Percentiles rank a stretch among this genome's conserved stretches.
Evolutionary conservation across 192 early-diverging fungal species (phyloP).

Genomic region (Coemansia sp.): DNA sequence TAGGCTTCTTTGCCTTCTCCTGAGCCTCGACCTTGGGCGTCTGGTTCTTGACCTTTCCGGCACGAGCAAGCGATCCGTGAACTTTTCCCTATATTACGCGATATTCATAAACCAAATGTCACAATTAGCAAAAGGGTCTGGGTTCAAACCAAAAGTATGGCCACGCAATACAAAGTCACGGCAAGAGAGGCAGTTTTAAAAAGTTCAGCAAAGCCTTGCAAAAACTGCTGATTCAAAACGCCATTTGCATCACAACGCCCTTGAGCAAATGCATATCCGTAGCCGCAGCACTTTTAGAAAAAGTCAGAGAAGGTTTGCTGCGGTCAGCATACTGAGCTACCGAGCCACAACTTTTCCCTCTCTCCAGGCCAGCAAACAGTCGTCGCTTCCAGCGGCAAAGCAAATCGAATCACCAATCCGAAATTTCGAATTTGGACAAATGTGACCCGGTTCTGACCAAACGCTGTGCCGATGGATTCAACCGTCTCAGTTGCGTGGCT

Average conservation of each 20-base stretch:
- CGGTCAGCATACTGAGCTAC: neutral
- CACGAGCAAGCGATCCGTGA: conserved; percentile 99
- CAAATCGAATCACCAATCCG: neutral
- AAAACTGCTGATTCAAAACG: no score
- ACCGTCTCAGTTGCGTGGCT: neutral
- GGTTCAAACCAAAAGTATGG: neutral
- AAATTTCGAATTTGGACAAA: conserved; percentile 1
- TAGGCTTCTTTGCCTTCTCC: conserved; percentile 94
- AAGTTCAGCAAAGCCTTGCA: no score
- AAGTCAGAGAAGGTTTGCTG: neutral
- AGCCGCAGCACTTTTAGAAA: neutral
- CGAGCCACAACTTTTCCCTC: neutral
- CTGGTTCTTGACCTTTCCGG: conserved; percentile 99
- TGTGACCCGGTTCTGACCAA: neutral
- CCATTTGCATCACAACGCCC: no score
- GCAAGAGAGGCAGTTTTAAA: no score
- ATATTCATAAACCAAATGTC: neutral
- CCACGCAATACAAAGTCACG: neutral
- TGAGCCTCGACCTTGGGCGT: conserved; percentile 97
- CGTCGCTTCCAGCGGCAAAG: neutral
- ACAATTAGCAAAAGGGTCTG: neutral
- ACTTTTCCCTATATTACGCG: conserved; percentile 89
- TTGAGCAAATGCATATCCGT: neutral
- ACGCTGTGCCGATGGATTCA: neutral
- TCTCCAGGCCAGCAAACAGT: neutral